Percentiles rank a stretch among this genome's conserved stretches.
phyloP scores from a whole-genome alignment of 2,329 filamentous ascomycete genomes.

The Tolypocladium amazonense region DNA sequence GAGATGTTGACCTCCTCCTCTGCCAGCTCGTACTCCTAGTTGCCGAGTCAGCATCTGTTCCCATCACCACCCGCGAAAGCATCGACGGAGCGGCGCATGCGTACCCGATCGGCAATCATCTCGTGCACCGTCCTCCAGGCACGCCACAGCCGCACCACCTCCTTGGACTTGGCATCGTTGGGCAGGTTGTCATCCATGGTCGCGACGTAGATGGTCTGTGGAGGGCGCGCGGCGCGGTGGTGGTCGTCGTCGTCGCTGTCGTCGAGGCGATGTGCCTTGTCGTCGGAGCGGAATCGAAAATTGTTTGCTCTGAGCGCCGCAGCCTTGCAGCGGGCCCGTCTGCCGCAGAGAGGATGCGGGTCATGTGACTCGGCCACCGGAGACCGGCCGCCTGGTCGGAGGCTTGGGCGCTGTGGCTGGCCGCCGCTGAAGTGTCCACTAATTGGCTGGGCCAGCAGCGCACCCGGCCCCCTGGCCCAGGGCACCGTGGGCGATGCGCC shows the following conservation, averaged over 20 bases:
- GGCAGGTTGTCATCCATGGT: slow-evolving; percentile 32
- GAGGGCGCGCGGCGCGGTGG: background rate
- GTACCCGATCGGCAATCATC: slow-evolving; percentile 85
- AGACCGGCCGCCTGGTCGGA: too few relatives aligned
- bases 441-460: background rate
- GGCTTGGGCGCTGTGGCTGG: too few relatives aligned
- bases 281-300: slow-evolving; percentile 4
- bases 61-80: background rate
- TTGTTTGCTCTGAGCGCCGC: slow-evolving; percentile 7
- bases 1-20: slow-evolving; percentile 83
- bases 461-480: background rate
- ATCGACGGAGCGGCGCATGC: slow-evolving; percentile 15
- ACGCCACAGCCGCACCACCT: slow-evolving; percentile 70
- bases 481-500: background rate
- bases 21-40: slow-evolving; percentile 81
- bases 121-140: slow-evolving; percentile 89
- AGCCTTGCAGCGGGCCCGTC: background rate
- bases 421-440: too few relatives aligned
- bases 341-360: background rate
- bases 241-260: background rate
- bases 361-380: slow-evolving; percentile 4
- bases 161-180: slow-evolving; percentile 39
- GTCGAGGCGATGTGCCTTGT: background rate
- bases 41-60: background rate
- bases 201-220: background rate